These are phyloP conservation scores for Murraya paniculata DNA, from an alignment of 345 rosid species.

Conservation along the genomic window DNA sequence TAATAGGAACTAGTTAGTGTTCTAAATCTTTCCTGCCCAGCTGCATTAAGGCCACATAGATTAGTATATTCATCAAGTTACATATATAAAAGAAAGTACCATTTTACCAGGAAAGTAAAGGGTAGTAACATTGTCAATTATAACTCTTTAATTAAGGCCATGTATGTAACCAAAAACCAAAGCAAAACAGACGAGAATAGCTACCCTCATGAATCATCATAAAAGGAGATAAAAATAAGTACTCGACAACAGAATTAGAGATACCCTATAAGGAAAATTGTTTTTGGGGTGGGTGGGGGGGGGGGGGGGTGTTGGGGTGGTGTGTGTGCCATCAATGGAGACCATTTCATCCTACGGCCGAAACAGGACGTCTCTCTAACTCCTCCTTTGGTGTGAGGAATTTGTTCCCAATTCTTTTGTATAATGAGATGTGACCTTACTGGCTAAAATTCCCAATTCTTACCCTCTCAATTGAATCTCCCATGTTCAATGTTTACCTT, in stretches of 20 bases:
- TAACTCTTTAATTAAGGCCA: not conserved
- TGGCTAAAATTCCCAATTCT: not conserved
- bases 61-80: not conserved
- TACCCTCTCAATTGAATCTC: not conserved
- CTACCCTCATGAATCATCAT: not conserved
- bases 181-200: not conserved
- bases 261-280: not conserved
- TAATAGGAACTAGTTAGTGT: constrained; percentile 91
- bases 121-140: not conserved
- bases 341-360: not conserved
- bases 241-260: not conserved
- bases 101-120: not conserved
- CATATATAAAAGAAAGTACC: not conserved
- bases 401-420: not conserved
- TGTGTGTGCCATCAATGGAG: no score
- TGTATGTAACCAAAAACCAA: not conserved
- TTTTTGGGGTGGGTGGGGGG: no score
- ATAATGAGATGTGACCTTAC: not conserved
- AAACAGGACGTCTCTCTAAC: not conserved
- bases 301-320: no score
- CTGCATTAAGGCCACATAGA: constrained; percentile 40
- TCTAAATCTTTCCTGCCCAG: constrained; percentile 97
- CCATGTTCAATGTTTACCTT: no score
- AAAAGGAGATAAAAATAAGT: not conserved
- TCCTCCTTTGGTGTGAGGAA: not conserved